These are phyloP conservation scores for Solanum boliviense DNA, from an alignment of 257 asterid genomes.

Conservation along the genomic window DNA sequence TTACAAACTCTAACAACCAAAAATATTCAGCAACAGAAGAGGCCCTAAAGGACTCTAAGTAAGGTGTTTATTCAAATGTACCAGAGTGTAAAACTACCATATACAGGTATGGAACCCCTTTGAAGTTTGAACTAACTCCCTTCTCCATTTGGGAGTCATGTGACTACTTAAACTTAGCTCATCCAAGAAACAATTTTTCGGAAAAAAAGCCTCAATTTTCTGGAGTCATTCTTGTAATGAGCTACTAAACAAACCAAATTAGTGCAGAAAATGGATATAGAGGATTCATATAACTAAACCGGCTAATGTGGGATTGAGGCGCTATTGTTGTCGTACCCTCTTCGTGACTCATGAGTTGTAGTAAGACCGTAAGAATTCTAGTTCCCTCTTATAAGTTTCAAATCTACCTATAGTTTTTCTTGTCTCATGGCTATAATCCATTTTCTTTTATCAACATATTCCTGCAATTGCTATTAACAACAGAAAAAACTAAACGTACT, in stretches of 20 bases:
- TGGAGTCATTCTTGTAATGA: background rate
- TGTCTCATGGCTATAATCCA: background rate
- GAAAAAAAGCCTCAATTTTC: background rate
- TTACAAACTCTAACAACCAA: background rate
- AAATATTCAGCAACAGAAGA: background rate
- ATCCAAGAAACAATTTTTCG: background rate
- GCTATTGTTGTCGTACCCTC: background rate
- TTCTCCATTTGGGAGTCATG: background rate
- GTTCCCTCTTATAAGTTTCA: background rate
- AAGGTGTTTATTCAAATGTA: background rate
- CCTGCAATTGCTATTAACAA: background rate
- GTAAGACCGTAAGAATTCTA: background rate
- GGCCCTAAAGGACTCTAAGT: background rate
- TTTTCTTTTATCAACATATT: background rate
- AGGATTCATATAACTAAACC: background rate
- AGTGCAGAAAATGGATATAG: background rate
- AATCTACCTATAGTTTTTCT: background rate
- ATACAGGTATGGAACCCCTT: background rate
- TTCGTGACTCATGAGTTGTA: background rate
- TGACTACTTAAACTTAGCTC: background rate
- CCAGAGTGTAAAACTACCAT: background rate
- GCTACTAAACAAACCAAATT: background rate
- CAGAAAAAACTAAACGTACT: background rate
- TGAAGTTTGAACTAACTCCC: background rate
- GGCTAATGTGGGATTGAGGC: background rate